These are phyloP conservation scores for Sutorius australiensis DNA, from an alignment of 768 basidiomycete species.

Conservation along the genomic window DNA sequence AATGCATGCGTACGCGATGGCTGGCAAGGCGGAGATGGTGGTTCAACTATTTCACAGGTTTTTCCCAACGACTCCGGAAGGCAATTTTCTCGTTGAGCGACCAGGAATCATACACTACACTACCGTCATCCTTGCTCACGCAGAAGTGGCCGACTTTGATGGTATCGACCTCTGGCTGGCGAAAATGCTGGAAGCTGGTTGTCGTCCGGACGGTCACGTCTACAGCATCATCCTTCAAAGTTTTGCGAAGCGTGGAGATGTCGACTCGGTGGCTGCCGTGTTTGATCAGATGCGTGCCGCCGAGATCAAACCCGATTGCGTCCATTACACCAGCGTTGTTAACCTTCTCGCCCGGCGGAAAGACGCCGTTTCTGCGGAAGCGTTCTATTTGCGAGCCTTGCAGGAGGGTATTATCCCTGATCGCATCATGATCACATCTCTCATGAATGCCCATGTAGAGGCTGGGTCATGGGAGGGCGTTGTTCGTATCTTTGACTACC, in stretches of 20 bases:
- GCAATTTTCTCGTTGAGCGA: conserved; percentile 26
- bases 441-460: conserved; percentile 84
- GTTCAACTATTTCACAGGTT: conserved; percentile 50
- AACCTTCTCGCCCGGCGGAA: conserved; percentile 57
- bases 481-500: conserved; percentile 63
- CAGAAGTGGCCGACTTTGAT: conserved; percentile 41
- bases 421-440: conserved; percentile 56
- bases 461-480: conserved; percentile 77
- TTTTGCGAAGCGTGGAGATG: conserved; percentile 52
- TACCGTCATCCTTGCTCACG: conserved; percentile 52
- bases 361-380: conserved; percentile 64
- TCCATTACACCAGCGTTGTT: conserved; percentile 66
- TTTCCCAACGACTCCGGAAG: conserved; percentile 41
- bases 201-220: conserved; percentile 51
- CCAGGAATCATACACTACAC: conserved; percentile 54
- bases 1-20: conserved; percentile 53
- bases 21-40: conserved; percentile 39
- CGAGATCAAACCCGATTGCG: conserved; percentile 43
- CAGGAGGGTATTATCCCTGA: conserved; percentile 61
- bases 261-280: conserved; percentile 46
- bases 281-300: conserved; percentile 60
- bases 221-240: conserved; percentile 60
- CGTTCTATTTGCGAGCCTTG: conserved; percentile 61
- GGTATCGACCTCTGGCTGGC: conserved; percentile 55
- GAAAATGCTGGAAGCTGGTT: conserved; percentile 45